A percentile compares a stretch with the other conserved stretches of the same genome.
phyloP scores from a whole-genome alignment of 2,329 filamentous ascomycete genomes.

The Ophiostoma montium region DNA sequence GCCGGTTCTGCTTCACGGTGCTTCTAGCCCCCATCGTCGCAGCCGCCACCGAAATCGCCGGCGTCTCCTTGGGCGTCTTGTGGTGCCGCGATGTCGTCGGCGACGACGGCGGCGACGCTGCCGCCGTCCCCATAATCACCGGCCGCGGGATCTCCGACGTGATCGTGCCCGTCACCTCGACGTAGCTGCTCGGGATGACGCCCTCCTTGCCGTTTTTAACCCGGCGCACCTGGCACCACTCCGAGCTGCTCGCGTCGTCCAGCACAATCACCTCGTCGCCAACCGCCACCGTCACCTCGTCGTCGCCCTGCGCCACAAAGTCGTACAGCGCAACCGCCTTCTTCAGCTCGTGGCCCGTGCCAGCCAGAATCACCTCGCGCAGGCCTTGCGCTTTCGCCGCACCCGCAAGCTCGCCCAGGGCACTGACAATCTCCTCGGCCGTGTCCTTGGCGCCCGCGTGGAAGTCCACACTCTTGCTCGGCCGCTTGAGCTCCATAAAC shows the following conservation, averaged over 20 bases:
- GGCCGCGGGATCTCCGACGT: slow-evolving; percentile 24
- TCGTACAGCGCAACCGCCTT: slow-evolving; percentile 84
- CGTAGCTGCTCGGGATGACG: slow-evolving; percentile 91
- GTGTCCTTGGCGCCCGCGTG: slow-evolving; percentile 96
- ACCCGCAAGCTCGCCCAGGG: slow-evolving; percentile 78
- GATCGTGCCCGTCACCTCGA: slow-evolving; percentile 67
- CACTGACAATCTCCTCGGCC: slow-evolving; percentile 79
- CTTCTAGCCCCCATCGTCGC: slow-evolving; percentile 43
- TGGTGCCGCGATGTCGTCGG: background rate
- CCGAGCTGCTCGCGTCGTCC: slow-evolving; percentile 83
- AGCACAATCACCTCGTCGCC: slow-evolving; percentile 85
- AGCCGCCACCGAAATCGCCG: slow-evolving; percentile 30
- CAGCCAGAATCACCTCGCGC: slow-evolving; percentile 73
- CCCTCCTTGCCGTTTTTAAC: slow-evolving; percentile 89
- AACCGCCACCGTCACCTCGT: slow-evolving; percentile 82
- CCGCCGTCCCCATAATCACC: slow-evolving; percentile 30
- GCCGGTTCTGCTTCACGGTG: slow-evolving; percentile 58
- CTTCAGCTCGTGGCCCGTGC: slow-evolving; percentile 54
- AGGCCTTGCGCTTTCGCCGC: slow-evolving; percentile 72
- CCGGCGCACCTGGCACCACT: slow-evolving; percentile 94
- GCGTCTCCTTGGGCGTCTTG: slow-evolving; percentile 16
- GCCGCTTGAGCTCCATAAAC: slow-evolving; percentile 81
- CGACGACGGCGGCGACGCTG: slow-evolving; percentile 4
- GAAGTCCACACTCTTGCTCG: slow-evolving; percentile 91
- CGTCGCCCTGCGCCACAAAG: slow-evolving; percentile 90